phyloP scores from a whole-genome alignment of 495 filamentous ascomycete genomes.

The Endocarpon pusillum region DNA sequence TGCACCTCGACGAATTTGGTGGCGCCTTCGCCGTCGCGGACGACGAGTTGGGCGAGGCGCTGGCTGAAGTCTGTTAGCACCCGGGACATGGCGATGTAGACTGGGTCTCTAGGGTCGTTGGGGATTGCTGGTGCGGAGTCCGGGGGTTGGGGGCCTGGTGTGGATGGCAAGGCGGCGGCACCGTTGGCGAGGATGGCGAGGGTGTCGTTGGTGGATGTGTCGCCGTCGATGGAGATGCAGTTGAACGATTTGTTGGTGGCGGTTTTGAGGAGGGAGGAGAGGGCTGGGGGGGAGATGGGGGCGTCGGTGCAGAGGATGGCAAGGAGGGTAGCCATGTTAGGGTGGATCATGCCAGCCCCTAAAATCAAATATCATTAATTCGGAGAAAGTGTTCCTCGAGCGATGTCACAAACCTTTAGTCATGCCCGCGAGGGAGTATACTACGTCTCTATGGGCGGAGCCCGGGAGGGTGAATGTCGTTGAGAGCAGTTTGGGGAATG shows the following conservation, averaged over 20 bases:
- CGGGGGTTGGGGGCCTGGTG: conserved; percentile 50
- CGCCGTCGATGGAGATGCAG: conserved; percentile 90
- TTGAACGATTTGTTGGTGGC: conserved; percentile 84
- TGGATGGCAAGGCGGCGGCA: conserved; percentile 70
- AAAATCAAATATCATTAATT: too few species aligned
- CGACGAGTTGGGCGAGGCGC: conserved; percentile 77
- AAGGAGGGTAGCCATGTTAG: conserved; percentile 95
- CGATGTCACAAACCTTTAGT: too few species aligned
- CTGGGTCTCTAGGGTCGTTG: conserved; percentile 18
- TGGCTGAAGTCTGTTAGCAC: conserved; percentile 62
- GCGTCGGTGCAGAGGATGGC: conserved; percentile 90
- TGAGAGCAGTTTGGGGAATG: conserved; percentile 91
- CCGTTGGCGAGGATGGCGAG: conserved; percentile 89
- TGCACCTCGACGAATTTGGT: conserved; percentile 94
- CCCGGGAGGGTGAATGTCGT: conserved; percentile 67
- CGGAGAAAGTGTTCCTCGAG: too few species aligned
- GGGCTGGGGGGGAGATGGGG: conserved; percentile 49
- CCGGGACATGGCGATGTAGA: conserved; percentile 46
- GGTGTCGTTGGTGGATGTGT: conserved; percentile 95
- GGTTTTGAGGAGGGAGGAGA: conserved; percentile 51
- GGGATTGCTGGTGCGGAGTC: conserved; percentile 26
- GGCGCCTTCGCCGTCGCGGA: conserved; percentile 92
- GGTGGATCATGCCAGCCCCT: conserved; percentile 99
- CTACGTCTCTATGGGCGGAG: conserved; percentile 48
- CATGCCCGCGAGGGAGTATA: conserved; percentile 82